Conservation (phyloP, 169 alveolate genomes). For the Plasmodium gonderi region DNA sequence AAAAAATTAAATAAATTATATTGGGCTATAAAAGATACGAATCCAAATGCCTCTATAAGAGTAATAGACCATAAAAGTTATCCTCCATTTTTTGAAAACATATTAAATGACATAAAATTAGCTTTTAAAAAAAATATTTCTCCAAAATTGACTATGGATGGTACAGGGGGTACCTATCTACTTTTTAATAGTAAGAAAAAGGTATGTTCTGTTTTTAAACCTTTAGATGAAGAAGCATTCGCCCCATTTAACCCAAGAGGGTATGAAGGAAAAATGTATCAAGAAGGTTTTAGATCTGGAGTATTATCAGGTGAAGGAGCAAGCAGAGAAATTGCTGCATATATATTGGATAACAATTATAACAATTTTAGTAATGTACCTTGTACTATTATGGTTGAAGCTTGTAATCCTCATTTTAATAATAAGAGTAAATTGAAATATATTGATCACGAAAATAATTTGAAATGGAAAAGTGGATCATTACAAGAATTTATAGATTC, state of each 20-base stretch:
- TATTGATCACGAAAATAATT: constrained; percentile 70
- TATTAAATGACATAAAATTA: constrained; percentile 88
- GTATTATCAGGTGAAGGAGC: constrained; percentile 98
- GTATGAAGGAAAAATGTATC: constrained; percentile 94
- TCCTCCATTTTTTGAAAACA: constrained; percentile 76
- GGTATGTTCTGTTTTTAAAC: constrained; percentile 96
- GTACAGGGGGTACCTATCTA: constrained; percentile 98
- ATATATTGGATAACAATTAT: constrained; percentile 91
- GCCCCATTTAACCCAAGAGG: constrained; percentile 99
- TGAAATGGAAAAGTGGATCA: constrained; percentile 92
- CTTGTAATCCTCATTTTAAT: constrained; percentile 94
- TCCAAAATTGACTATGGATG: constrained; percentile 98
- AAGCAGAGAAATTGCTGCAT: constrained; percentile 99
- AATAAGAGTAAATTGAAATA: constrained; percentile 79
- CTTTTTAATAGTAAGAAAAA: constrained; percentile 91
- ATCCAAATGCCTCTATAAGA: constrained; percentile 75
- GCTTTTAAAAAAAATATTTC: constrained; percentile 93
- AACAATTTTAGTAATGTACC: constrained; percentile 95
- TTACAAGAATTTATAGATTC: constrained; percentile 91
- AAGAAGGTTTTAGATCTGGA: constrained; percentile 95
- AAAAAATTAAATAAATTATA: constrained; percentile 76
- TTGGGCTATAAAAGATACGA: constrained; percentile 77
- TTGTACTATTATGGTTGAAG: constrained; percentile 97
- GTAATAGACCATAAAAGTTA: constrained; percentile 78
- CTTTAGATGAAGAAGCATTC: constrained; percentile 98